phyloP scores from a whole-genome alignment of 164 flowering plant species.

The Vitis labrusca region DNA sequence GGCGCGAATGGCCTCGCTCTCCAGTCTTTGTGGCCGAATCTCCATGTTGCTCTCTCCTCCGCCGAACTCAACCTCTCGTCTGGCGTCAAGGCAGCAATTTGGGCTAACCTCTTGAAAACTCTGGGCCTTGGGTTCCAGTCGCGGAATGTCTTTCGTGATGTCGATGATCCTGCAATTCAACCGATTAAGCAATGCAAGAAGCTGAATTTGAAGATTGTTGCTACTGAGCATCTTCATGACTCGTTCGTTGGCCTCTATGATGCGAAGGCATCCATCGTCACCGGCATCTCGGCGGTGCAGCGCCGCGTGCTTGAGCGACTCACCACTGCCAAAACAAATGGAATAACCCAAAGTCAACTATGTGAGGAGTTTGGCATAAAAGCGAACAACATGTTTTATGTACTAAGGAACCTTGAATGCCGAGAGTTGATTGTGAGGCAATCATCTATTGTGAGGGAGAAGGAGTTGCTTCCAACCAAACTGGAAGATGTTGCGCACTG shows the following conservation, averaged over 20 bases:
- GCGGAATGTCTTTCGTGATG: neutral
- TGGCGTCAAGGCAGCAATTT: constrained; percentile 50
- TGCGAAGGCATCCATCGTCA: constrained; percentile 34
- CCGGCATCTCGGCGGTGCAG: constrained; percentile 40
- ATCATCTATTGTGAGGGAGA: constrained; percentile 62
- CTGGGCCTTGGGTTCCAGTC: constrained; percentile 50
- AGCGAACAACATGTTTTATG: constrained; percentile 71
- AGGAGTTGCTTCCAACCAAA: no score
- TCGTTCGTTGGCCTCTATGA: constrained; percentile 74
- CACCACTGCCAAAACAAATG: constrained; percentile 52
- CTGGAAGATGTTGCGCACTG: no score
- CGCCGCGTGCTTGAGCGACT: constrained; percentile 59
- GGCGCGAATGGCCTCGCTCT: constrained; percentile 51
- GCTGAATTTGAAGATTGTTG: constrained; percentile 44
- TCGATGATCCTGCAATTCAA: constrained; percentile 28
- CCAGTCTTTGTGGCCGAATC: constrained; percentile 46
- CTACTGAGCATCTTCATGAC: constrained; percentile 60
- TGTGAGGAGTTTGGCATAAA: constrained; percentile 65
- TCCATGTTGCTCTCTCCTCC: constrained; percentile 31
- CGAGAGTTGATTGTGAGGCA: constrained; percentile 74
- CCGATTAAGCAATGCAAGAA: constrained; percentile 49
- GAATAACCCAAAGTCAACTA: constrained; percentile 36
- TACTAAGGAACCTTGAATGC: constrained; percentile 68
- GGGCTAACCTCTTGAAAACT: constrained; percentile 38
- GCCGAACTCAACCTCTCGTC: constrained; percentile 42